Base-by-base conservation (phyloP, 129 eudicot species). In the Ambrosia artemisiifolia region DNA sequence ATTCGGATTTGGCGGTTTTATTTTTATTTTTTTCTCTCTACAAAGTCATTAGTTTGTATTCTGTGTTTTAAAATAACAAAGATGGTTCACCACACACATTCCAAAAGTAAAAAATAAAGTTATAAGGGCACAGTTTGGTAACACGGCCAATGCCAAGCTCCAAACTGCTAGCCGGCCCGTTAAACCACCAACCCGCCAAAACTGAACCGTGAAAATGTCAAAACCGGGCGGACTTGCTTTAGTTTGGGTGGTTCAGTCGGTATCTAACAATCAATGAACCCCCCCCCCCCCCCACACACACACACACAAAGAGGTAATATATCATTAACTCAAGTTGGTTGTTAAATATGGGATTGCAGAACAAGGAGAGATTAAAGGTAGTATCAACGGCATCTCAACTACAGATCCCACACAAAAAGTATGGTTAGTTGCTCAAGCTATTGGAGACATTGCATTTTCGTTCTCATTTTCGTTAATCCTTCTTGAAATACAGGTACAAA, bases 381-480 rank as follows among this genome's bases (percentile, higher is more conserved):
- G 83, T 81, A 79, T 88, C 17, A 57, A 20, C 35, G 98, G 98
- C 70, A 72, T 83, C 34, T 76, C 94, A 53, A 60, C 91, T 32
- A 56, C 80, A 9, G 83, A 83, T 28, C 75, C 85, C 2, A 69
- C 80, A 38, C 75, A 90, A 33, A 94, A 94, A 88, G 85, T 88
- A 59, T 88, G 97, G 96, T 70, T 77, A 49, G 80, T 86, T 60
- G 83, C 88, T 62, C 86, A 88, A 79, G 96, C 91, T 54, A 65
- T 94, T 8, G 99, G 99, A 38, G 96, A 88, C 73, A 78, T 94
- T 61, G 91, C 97, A 35, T 94, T 94, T 84, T 84, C 96, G 7
- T 84, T 65, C 67, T 67, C 91, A 11, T 88, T 73, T 67, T 85
- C 97, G 4, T 71, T 82, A 16, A 83, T 89, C 72, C 83, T 87